phyloP scores from a whole-genome alignment of 345 rosid species.

The Carallia pectinifolia region DNA sequence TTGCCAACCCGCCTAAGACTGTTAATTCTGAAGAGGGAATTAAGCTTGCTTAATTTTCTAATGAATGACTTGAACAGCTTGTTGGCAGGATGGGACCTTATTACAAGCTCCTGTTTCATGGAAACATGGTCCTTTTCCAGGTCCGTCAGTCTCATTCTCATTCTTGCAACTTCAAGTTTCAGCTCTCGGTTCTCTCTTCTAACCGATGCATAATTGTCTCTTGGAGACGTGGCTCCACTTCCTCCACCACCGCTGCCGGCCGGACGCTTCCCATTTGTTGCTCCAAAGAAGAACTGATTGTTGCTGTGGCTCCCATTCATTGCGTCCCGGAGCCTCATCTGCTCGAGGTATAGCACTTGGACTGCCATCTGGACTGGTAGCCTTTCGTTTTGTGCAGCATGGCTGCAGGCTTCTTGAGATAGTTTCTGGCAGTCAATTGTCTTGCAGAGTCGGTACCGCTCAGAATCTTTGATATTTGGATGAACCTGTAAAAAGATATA shows the following conservation, averaged over 20 bases:
- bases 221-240: conserved; percentile 95
- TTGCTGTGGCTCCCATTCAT: conserved; percentile 73
- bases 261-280: conserved; percentile 56
- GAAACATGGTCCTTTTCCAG: conserved; percentile 90
- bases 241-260: conserved; percentile 69
- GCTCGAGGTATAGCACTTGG: conserved; percentile 88
- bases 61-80: conserved; percentile 76
- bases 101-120: conserved; percentile 85
- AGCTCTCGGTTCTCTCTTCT: conserved; percentile 95
- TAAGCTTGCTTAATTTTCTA: conserved; percentile 76
- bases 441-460: conserved; percentile 85
- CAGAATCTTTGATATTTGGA: conserved; percentile 84
- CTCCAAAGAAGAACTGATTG: conserved; percentile 65
- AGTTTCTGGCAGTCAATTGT: conserved; percentile 92
- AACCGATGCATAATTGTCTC: conserved; percentile 94
- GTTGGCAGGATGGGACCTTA: conserved; percentile 56
- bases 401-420: conserved; percentile 99
- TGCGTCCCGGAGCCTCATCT: conserved; percentile 86
- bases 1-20: conserved; percentile 51
- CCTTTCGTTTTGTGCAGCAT: conserved; percentile 94
- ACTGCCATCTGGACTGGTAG: conserved; percentile 96
- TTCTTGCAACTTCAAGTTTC: conserved; percentile 95
- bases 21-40: conserved; percentile 62
- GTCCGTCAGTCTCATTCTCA: conserved; percentile 98
- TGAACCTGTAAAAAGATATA: conserved; percentile 55